Percentiles rank a stretch among this genome's conserved stretches.
Evolutionary conservation across 1,284 basidiomycete genomes (phyloP).

Genomic region (Pyrrhoderma lamaoense): DNA sequence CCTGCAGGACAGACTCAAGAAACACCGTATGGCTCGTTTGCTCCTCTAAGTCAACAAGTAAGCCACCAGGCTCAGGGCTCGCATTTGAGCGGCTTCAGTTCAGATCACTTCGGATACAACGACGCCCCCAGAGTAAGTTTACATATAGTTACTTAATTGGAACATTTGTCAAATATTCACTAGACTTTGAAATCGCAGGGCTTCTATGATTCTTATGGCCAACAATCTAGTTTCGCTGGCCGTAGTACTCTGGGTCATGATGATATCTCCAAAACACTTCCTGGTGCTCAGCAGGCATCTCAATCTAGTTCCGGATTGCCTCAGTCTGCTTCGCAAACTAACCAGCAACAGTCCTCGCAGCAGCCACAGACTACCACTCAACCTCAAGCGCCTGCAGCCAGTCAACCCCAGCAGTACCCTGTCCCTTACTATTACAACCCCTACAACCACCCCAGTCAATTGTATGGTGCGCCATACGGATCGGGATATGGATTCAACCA

Average conservation of each 20-base stretch:
- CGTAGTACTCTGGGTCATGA: conserved; percentile 61
- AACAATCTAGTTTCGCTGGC: conserved; percentile 50
- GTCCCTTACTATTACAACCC: conserved; percentile 56
- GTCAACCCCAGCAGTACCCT: conserved; percentile 59
- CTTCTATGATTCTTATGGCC: conserved; percentile 67
- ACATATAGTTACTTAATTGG: background rate
- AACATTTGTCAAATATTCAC: conserved; percentile 14
- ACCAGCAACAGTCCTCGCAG: conserved; percentile 38
- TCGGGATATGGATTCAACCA: conserved; percentile 63
- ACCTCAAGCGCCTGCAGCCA: conserved; percentile 42
- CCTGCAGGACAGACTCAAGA: conserved; percentile 61
- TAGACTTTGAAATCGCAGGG: conserved; percentile 34
- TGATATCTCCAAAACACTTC: conserved; percentile 55
- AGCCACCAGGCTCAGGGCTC: conserved; percentile 47
- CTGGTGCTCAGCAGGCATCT: conserved; percentile 41
- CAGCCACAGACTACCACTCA: conserved; percentile 33
- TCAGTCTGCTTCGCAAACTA: conserved; percentile 37
- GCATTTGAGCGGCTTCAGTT: conserved; percentile 52
- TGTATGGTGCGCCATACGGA: conserved; percentile 64
- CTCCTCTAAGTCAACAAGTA: conserved; percentile 43
- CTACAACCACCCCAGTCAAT: conserved; percentile 48
- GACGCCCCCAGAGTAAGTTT: conserved; percentile 56
- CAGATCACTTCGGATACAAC: conserved; percentile 57
- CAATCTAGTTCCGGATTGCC: conserved; percentile 36
- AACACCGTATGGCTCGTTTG: conserved; percentile 57